Conservation (phyloP, 768 basidiomycete species). For the Naganishia kalamii region DNA sequence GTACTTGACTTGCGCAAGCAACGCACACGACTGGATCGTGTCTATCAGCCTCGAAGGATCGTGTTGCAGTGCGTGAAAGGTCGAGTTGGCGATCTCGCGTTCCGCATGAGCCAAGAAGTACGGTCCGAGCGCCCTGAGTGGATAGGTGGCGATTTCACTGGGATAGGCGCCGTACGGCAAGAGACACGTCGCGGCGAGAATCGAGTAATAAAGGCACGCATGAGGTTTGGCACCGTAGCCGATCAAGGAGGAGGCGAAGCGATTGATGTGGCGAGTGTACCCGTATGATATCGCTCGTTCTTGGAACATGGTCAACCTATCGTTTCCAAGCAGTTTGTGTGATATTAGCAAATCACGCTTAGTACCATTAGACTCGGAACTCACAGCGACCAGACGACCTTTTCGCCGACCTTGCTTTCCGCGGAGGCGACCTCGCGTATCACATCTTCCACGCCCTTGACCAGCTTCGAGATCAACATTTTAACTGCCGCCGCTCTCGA, state of each 20-base stretch:
- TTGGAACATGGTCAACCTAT: constrained; percentile 18
- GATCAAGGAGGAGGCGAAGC: constrained; percentile 12
- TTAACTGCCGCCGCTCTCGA: not conserved
- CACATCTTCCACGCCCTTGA: constrained; percentile 8
- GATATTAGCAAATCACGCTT: no score
- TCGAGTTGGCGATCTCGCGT: constrained; percentile 13
- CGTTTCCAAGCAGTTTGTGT: no score
- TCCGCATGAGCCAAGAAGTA: constrained; percentile 21
- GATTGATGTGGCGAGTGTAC: constrained; percentile 17
- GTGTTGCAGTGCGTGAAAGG: not conserved
- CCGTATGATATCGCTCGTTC: constrained; percentile 9
- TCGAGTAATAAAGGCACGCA: constrained; percentile 5
- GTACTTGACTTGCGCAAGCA: constrained; percentile 16
- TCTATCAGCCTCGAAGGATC: constrained; percentile 12
- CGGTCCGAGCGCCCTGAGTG: constrained; percentile 9
- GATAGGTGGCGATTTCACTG: constrained; percentile 3
- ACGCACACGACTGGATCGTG: constrained; percentile 11
- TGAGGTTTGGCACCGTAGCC: constrained; percentile 12
- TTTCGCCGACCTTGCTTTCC: constrained; percentile 8
- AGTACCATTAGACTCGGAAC: no score
- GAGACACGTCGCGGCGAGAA: constrained; percentile 14
- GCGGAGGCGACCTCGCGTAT: not conserved
- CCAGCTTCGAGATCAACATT: constrained; percentile 4
- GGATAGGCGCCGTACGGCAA: constrained; percentile 2
- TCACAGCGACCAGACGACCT: constrained; percentile 8